Conservation (phyloP, 495 filamentous ascomycete genomes). For the Lophiostoma macrostomum region DNA sequence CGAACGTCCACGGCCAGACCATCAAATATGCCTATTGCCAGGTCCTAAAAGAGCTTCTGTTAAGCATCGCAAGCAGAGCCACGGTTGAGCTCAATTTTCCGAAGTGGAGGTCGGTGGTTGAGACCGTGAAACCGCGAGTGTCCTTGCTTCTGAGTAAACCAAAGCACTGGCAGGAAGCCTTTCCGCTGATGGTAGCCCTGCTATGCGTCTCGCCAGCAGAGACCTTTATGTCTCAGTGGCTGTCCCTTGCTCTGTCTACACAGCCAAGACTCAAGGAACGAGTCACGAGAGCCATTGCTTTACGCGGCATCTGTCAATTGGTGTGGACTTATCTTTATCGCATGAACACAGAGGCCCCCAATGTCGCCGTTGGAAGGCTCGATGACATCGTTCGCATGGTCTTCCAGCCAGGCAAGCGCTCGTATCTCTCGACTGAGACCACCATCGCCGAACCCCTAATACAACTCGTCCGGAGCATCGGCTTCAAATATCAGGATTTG, state of each 20-base stretch:
- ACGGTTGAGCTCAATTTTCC: constrained; percentile 68
- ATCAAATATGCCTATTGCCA: constrained; percentile 94
- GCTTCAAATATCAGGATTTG: constrained; percentile 86
- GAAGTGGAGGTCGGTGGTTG: constrained; percentile 81
- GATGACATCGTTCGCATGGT: constrained; percentile 83
- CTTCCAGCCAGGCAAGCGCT: constrained; percentile 72
- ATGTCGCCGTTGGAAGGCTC: constrained; percentile 68
- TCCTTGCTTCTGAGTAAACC: constrained; percentile 83
- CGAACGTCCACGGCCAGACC: constrained; percentile 75
- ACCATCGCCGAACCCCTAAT: constrained; percentile 82
- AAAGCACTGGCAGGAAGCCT: constrained; percentile 82
- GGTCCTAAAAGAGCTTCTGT: constrained; percentile 77
- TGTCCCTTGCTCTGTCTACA: constrained; percentile 69
- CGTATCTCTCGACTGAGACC: constrained; percentile 74
- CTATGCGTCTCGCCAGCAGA: constrained; percentile 86
- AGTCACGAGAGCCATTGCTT: constrained; percentile 68
- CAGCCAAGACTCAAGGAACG: constrained; percentile 81
- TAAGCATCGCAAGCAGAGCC: constrained; percentile 81
- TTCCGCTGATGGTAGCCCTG: constrained; percentile 78
- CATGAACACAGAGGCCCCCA: constrained; percentile 62
- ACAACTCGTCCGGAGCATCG: constrained; percentile 91
- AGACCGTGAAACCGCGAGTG: constrained; percentile 69
- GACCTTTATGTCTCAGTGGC: constrained; percentile 78
- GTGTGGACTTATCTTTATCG: constrained; percentile 95
- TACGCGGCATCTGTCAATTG: constrained; percentile 88